Base-by-base conservation (phyloP, 1,284 basidiomycete species). In the Marasmius tenuissimus region DNA sequence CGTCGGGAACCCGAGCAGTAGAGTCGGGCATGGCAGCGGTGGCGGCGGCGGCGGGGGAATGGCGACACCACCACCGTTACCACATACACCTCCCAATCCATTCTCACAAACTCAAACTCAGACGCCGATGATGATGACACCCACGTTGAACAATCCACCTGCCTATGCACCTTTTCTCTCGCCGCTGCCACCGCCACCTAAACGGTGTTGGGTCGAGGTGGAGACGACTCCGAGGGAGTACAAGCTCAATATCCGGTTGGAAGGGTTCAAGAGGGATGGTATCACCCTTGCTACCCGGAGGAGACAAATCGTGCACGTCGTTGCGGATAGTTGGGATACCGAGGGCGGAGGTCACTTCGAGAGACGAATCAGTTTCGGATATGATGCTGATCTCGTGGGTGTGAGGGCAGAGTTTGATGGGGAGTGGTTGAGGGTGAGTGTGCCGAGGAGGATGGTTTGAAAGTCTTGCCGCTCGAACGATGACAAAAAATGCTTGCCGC, bases 301-400 rank as follows among this genome's bases (percentile, higher is more conserved):
- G 58, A 80, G 85, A 57, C 82, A 88, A 18, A 86, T 91, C 53
- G 71, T 93, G 42, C 89, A 92, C 68, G 82, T 93, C 62, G 87
- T 92, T 14, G 91, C 91, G 10, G 91, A 93, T 76, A 85, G 85
- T 20, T 93, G 91, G 91, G 89, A 90, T 64, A 84, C 85, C 33
- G 33, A 49, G 22, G 57, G 37, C 20, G 90, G 91, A 64, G 86
- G 87, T 53, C 88, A 91, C 68, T 91, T 91, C 71, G 88, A 91
- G 69, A 84, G 88, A 18, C 83, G 88, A 16, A 85, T 91, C n/a
- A 83, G 85, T 8, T 91, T 91, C 72, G 88, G 88, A 35, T 86
- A 87, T 69, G 88, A 91, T 65, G 89, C 89, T 2, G 87, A 90
- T 68, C 73, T 91, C 20, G 75, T 78, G 0, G 84, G 82, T 65